A percentile compares a stretch with the other conserved stretches of the same genome.
Conservation (phyloP, 73 alveolate species). For the Tetrahymena borealis region DNA sequence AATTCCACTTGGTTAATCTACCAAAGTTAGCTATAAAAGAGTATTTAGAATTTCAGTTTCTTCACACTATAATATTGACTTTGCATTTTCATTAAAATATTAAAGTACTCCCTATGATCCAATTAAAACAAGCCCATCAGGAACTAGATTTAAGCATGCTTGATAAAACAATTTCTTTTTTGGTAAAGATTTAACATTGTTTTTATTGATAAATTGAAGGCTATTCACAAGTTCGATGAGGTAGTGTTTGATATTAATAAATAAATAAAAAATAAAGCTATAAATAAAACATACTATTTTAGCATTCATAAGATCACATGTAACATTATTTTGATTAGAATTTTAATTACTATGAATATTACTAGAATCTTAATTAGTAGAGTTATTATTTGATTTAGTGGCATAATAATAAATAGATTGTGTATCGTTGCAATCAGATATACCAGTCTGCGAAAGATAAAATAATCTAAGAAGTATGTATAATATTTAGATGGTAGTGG, state of each 20-base stretch:
- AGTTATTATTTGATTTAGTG: too few relatives aligned
- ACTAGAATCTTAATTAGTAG: too few relatives aligned
- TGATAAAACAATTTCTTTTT: not conserved
- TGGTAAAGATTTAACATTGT: not conserved
- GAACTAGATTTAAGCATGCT: not conserved
- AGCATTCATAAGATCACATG: not conserved
- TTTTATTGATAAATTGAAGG: not conserved
- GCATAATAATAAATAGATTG: too few relatives aligned
- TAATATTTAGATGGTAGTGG: too few relatives aligned
- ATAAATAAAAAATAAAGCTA: not conserved
- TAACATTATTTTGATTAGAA: not conserved
- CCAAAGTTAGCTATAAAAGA: too few relatives aligned
- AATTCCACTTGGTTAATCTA: too few relatives aligned
- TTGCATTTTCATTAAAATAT: not conserved
- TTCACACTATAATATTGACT: not conserved
- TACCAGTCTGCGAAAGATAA: too few relatives aligned
- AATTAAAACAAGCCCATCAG: not conserved
- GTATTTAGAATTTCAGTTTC: not conserved
- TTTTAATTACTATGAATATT: not conserved
- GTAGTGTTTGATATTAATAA: not conserved
- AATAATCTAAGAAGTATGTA: too few relatives aligned
- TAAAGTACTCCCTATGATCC: not conserved
- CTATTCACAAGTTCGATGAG: not conserved
- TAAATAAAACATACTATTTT: not conserved
- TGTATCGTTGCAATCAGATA: too few relatives aligned